Conservation (phyloP, 139 green algal species). For the Raphidocelis subcapitata region DNA sequence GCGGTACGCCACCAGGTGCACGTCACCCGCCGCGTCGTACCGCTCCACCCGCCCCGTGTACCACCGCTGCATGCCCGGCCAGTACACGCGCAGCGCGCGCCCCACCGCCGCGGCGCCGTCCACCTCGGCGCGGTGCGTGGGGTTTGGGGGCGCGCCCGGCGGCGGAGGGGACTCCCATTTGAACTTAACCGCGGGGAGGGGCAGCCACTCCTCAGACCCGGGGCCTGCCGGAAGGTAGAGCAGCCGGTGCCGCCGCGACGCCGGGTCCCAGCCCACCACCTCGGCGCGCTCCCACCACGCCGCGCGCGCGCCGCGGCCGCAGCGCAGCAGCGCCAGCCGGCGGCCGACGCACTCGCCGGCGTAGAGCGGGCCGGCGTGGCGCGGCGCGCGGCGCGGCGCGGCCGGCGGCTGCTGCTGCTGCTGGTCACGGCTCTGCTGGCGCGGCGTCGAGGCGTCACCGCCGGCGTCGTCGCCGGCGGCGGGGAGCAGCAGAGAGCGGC, state of each 20-base stretch:
- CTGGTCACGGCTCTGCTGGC: too few relatives aligned
- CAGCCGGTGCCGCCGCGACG: slow-evolving; percentile 25
- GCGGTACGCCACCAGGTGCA: slow-evolving; percentile 57
- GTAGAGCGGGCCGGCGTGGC: slow-evolving; percentile 1
- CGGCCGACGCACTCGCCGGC: slow-evolving; percentile 10
- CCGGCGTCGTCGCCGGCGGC: too few relatives aligned
- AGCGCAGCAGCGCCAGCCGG: slow-evolving; percentile 4
- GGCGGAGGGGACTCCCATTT: slow-evolving; percentile 41
- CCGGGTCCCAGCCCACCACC: slow-evolving; percentile 10
- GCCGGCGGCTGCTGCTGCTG: too few relatives aligned
- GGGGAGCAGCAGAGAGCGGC: too few relatives aligned
- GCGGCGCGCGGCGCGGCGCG: too few relatives aligned
- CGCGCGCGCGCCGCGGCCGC: neutral
- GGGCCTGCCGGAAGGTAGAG: neutral
- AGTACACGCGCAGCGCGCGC: slow-evolving; percentile 50
- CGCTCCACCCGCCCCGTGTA: slow-evolving; percentile 51
- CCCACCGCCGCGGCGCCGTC: slow-evolving; percentile 33
- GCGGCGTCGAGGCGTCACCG: too few relatives aligned
- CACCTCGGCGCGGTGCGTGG: slow-evolving; percentile 27
- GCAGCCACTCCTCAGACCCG: slow-evolving; percentile 46
- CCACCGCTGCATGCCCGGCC: slow-evolving; percentile 63
- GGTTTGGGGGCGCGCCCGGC: slow-evolving; percentile 38
- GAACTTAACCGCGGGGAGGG: slow-evolving; percentile 46
- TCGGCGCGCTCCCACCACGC: slow-evolving; percentile 7
- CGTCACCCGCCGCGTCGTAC: slow-evolving; percentile 38